These are phyloP conservation scores for Arabidopsis suecica DNA, from an alignment of 345 rosid genomes.

Conservation along the genomic window DNA sequence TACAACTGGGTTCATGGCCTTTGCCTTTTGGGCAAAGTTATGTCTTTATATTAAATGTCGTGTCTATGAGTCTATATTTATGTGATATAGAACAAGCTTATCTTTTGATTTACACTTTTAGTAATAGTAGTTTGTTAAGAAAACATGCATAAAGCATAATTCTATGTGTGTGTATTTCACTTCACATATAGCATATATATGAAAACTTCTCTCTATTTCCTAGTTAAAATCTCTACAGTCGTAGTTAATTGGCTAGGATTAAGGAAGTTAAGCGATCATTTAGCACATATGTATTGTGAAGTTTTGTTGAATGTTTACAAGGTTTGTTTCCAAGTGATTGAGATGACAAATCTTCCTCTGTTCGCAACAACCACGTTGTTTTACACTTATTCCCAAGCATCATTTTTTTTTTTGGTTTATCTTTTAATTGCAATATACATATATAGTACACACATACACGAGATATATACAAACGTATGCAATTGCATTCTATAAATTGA, in stretches of 20 bases:
- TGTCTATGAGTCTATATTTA: constrained; percentile 19
- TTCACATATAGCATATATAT: constrained; percentile 6
- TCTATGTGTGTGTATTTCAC: constrained; percentile 10
- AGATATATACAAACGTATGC: not conserved
- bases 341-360: constrained; percentile 29
- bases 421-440: not conserved
- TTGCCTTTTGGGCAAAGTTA: constrained; percentile 29
- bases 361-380: constrained; percentile 38
- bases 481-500: constrained; percentile 9
- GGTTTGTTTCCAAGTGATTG: constrained; percentile 38
- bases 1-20: constrained; percentile 7
- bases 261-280: constrained; percentile 13
- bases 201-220: not conserved
- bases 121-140: constrained; percentile 22
- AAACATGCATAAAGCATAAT: constrained; percentile 18
- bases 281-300: not conserved
- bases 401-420: not conserved
- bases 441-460: not conserved
- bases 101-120: constrained; percentile 14
- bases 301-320: constrained; percentile 3
- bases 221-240: not conserved
- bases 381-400: constrained; percentile 36
- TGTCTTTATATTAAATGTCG: constrained; percentile 20
- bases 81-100: constrained; percentile 30
- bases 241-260: constrained; percentile 2